Evolutionary conservation across 2,329 filamentous ascomycete genomes (phyloP).

Genomic region (Sporothrix protearum): DNA sequence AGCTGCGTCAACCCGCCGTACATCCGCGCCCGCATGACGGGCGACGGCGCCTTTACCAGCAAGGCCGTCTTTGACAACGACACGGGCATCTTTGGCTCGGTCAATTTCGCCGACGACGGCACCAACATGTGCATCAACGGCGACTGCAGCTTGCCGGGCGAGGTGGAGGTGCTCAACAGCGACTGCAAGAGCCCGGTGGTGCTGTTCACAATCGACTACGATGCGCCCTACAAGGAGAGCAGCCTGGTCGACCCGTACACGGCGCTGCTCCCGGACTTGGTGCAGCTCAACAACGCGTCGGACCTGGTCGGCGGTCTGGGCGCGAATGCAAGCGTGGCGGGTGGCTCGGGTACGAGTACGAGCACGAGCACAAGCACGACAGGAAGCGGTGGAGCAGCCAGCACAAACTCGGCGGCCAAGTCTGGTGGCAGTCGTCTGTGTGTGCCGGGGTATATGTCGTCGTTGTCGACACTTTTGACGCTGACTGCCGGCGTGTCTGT

Average conservation of each 20-base stretch:
- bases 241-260: conserved; percentile 13
- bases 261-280: conserved; percentile 21
- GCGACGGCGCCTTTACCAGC: conserved; percentile 19
- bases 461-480: neutral
- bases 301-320: conserved; percentile 24
- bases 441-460: neutral
- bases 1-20: conserved; percentile 31
- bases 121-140: conserved; percentile 25
- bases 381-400: neutral
- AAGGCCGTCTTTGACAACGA: conserved; percentile 26
- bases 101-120: conserved; percentile 17
- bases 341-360: neutral
- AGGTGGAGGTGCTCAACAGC: conserved; percentile 21
- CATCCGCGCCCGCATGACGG: conserved; percentile 27
- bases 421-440: neutral
- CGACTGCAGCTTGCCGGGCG: conserved; percentile 26
- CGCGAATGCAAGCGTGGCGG: conserved; percentile 22
- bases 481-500: neutral
- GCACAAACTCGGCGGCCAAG: neutral
- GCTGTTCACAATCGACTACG: conserved; percentile 29
- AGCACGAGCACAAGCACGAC: neutral
- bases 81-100: conserved; percentile 26
- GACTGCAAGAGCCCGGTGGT: conserved; percentile 29
- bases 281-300: conserved; percentile 22
- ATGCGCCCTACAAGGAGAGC: conserved; percentile 16